These are phyloP conservation scores for Mycena crocata DNA, from an alignment of 768 basidiomycete species.

Conservation along the genomic window DNA sequence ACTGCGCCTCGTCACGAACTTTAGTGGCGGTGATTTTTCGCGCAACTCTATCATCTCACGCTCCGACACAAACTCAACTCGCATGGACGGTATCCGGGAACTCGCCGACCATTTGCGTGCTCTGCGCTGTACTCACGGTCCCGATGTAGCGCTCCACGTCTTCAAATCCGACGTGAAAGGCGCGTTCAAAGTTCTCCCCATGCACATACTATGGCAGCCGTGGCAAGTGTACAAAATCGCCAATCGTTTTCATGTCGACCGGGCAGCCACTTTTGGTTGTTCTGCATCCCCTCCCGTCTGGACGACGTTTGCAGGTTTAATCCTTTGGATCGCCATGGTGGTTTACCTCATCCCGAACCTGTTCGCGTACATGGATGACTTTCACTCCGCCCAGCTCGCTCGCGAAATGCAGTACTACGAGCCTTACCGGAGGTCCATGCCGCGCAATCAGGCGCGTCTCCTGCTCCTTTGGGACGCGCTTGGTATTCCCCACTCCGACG, in stretches of 20 bases:
- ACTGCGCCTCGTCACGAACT: no score
- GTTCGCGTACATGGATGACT: conserved; percentile 50
- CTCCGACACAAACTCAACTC: no score
- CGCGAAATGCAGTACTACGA: conserved; percentile 39
- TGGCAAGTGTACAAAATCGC: conserved; percentile 48
- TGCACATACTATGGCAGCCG: conserved; percentile 55
- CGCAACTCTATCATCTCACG: no score
- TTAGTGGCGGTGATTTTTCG: no score
- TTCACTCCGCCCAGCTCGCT: conserved; percentile 35
- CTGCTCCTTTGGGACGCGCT: conserved; percentile 53
- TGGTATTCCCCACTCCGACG: conserved; percentile 50
- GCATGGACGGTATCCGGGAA: no score
- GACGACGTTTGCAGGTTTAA: no score
- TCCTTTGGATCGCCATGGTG: conserved; percentile 50
- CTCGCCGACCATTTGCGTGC: conserved; percentile 24
- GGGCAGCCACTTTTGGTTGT: no score
- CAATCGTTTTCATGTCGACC: conserved; percentile 37
- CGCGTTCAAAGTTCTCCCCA: conserved; percentile 50
- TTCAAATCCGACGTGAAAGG: conserved; percentile 53
- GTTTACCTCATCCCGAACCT: conserved; percentile 35
- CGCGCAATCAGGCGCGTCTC: conserved; percentile 48
- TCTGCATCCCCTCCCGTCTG: no score
- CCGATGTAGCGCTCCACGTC: conserved; percentile 10
- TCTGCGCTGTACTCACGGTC: not conserved
- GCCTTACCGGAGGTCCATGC: no score